A percentile compares a stretch with the other conserved stretches of the same genome.
Evolutionary conservation across 1,139 yeast genomes (phyloP).

Genomic region (Diutina pseudorugosa): DNA sequence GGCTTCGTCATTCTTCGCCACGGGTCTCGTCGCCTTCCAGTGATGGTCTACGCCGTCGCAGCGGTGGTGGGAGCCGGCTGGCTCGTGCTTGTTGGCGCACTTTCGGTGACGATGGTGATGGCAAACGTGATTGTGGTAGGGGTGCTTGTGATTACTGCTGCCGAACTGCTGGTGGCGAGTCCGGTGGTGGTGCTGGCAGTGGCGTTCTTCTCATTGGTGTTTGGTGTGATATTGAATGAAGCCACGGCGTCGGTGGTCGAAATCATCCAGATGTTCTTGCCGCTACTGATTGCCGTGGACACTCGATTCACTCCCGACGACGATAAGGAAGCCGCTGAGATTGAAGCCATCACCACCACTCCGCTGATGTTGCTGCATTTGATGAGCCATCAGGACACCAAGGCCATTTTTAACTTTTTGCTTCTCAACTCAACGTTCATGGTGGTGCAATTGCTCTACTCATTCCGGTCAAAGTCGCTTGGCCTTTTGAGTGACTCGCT

Average conservation of each 20-base stretch:
- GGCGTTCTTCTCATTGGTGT: background rate
- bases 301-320: background rate
- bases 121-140: background rate
- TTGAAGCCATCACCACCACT: background rate
- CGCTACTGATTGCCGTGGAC: background rate
- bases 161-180: background rate
- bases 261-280: background rate
- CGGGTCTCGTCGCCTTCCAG: background rate
- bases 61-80: background rate
- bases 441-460: conserved; percentile 86
- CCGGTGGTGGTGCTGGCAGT: background rate
- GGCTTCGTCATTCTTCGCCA: background rate
- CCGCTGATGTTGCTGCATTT: background rate
- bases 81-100: background rate
- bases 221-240: background rate
- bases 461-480: conserved; percentile 82
- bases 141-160: background rate
- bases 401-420: conserved; percentile 63
- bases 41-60: background rate
- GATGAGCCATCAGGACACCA: background rate
- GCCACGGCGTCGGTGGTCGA: background rate
- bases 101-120: background rate
- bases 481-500: conserved; percentile 87
- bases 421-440: conserved; percentile 81
- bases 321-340: background rate